Conservation (phyloP, 2,329 filamentous ascomycete species). For the Stagonosporopsis rhizophila region DNA sequence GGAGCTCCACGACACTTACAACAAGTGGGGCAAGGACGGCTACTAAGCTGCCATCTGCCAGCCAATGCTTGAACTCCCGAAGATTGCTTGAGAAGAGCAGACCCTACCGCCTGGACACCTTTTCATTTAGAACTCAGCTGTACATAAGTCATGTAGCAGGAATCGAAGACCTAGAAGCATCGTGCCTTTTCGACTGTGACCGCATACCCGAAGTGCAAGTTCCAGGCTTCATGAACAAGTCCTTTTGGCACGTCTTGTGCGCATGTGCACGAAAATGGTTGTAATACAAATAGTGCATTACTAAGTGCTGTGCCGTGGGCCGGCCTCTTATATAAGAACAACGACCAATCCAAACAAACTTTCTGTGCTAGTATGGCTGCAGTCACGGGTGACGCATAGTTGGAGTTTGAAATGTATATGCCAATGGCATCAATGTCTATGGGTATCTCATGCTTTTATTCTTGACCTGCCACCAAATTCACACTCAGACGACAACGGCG, state of each 20-base stretch:
- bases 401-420: not conserved
- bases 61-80: slow-evolving; percentile 9
- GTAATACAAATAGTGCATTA: no score
- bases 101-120: slow-evolving; percentile 12
- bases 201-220: not conserved
- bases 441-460: slow-evolving; percentile 27
- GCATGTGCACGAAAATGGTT: not conserved
- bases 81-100: slow-evolving; percentile 21
- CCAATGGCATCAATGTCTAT: slow-evolving; percentile 20
- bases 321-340: not conserved
- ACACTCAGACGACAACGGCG: slow-evolving; percentile 10
- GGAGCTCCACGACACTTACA: slow-evolving; percentile 95
- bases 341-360: no score
- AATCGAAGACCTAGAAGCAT: slow-evolving; percentile 15
- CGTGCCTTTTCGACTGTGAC: not conserved
- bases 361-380: not conserved
- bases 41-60: slow-evolving; percentile 57
- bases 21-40: slow-evolving; percentile 99
- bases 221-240: not conserved
- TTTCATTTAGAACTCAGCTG: slow-evolving; percentile 24
- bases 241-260: not conserved
- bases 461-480: not conserved
- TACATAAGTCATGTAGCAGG: slow-evolving; percentile 27
- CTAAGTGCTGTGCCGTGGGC: not conserved
- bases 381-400: not conserved